Percentiles rank a stretch among this genome's conserved stretches.
These are phyloP conservation scores for Kentomonas sorsogonicus DNA, from an alignment of 208 protist species.

Conservation along the genomic window DNA sequence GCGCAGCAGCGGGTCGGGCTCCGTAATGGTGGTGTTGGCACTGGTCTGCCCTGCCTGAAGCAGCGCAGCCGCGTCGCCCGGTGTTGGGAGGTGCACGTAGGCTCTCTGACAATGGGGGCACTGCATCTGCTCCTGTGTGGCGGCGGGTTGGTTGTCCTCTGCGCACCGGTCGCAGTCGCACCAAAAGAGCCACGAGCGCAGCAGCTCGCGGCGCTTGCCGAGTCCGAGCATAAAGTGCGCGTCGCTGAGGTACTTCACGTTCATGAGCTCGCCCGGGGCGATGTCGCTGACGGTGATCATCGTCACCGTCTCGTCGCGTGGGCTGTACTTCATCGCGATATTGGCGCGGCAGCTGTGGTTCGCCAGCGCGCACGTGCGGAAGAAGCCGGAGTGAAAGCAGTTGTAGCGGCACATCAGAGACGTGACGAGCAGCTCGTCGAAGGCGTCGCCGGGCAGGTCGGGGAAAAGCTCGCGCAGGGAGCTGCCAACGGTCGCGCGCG, in stretches of 20 bases:
- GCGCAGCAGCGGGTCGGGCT: conserved; percentile 22
- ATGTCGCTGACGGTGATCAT: conserved; percentile 71
- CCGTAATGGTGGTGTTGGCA: conserved; percentile 7
- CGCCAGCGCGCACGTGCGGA: conserved; percentile 74
- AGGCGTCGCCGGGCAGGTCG: conserved; percentile 27
- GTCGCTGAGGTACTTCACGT: conserved; percentile 87
- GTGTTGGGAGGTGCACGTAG: conserved; percentile 45
- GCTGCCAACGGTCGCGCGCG: conserved; percentile 25
- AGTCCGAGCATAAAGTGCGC: conserved; percentile 75
- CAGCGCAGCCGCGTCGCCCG: too few relatives aligned
- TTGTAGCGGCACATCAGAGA: conserved; percentile 84
- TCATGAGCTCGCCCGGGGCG: conserved; percentile 61
- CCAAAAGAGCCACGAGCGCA: conserved; percentile 85
- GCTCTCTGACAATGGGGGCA: conserved; percentile 38
- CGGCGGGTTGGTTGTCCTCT: conserved; percentile 25
- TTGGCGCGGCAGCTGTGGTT: conserved; percentile 87
- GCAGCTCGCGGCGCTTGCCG: conserved; percentile 62
- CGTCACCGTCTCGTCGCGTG: conserved; percentile 45
- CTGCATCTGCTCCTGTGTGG: conserved; percentile 58
- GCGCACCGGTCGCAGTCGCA: conserved; percentile 64
- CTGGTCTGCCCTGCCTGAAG: too few relatives aligned
- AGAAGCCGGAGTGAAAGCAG: conserved; percentile 85
- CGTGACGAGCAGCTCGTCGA: conserved; percentile 59
- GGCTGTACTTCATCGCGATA: conserved; percentile 85
- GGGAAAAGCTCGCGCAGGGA: conserved; percentile 34